Base-by-base conservation (phyloP, 2,329 filamentous ascomycete species). In the Chrysosporium keratinophilum region DNA sequence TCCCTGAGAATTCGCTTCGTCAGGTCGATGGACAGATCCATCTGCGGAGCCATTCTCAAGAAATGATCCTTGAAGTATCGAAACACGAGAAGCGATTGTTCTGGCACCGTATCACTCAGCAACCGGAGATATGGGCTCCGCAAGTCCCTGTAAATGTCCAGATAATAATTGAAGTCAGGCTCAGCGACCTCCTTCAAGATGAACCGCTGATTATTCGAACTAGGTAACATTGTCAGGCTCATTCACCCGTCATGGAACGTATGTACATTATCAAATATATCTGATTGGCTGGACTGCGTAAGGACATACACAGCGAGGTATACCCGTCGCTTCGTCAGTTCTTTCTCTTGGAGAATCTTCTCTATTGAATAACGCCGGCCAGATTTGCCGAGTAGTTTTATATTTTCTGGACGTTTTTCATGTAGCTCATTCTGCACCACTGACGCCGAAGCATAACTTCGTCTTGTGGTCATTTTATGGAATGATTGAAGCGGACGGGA, bases 31-130 rank as follows among this genome's bases (percentile, higher is more conserved):
- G 71, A 61, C 20, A 74, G 54, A 48, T 71, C 64, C 59, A 69
- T 70, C 58, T 71, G 69, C 34, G 45, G 45, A 52, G 64, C 68
- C 54, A 75, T 66, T 57, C 64, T 65, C 54, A 75, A 66, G 15
- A 75, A 64, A 63, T 75, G 63, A 48, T 71, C 70, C 4, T 64
- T 68, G 57, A 74, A 63, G 62, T 74, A 74, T 55, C 70, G 67
- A 53, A 72, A 76, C 56, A 74, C 68, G 57, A 75, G 74, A 63
- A 75, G 71, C 31, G 67, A 70, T 57, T 71, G 63, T 17, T 72
- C 68, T 5, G 73, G 71, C 56, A 74, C 64, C 39, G 69, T 71
- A 59, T 76, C 73, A 42, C 68, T 61, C 15, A 69, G 54, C 3
- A 67, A 64, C 35, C 71, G 67, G 12, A 52, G 19, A 35, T 50